Conservation (phyloP, 2,329 filamentous ascomycete species). For the Trichocomaceae sp. region DNA sequence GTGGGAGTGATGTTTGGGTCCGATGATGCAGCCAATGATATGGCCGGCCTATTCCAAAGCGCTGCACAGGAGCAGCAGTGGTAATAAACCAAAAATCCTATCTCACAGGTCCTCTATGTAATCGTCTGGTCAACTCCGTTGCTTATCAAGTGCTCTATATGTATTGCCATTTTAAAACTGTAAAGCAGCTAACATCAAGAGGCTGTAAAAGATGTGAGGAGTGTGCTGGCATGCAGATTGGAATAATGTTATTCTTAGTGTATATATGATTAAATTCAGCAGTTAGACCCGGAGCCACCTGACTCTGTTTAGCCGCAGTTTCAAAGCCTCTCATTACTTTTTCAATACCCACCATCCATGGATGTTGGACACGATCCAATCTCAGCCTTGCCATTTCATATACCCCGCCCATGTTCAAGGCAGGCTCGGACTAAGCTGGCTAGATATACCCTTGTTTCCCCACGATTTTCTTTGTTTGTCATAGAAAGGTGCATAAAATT, state of each 20-base stretch:
- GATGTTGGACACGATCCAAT: background rate
- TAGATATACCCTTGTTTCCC: background rate
- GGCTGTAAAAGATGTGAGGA: background rate
- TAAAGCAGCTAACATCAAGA: background rate
- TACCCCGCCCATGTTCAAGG: background rate
- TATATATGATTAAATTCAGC: no score
- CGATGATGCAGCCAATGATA: no score
- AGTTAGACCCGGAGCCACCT: no score
- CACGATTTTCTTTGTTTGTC: background rate
- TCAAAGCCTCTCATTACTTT: no score
- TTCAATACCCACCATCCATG: no score
- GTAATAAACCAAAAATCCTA: no score
- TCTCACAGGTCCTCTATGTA: no score
- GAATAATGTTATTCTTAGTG: background rate
- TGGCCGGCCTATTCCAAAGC: no score
- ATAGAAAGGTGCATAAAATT: background rate
- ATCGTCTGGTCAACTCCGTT: no score
- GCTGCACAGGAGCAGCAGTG: no score
- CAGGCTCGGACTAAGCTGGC: background rate
- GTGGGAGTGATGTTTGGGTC: no score
- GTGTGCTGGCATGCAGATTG: background rate
- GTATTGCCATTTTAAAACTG: background rate
- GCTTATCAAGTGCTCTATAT: no score
- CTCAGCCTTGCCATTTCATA: background rate
- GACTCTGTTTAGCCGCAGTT: background rate